These are phyloP conservation scores for Aureobasidium leucospermi DNA, from an alignment of 2,329 filamentous ascomycete genomes.

Conservation along the genomic window DNA sequence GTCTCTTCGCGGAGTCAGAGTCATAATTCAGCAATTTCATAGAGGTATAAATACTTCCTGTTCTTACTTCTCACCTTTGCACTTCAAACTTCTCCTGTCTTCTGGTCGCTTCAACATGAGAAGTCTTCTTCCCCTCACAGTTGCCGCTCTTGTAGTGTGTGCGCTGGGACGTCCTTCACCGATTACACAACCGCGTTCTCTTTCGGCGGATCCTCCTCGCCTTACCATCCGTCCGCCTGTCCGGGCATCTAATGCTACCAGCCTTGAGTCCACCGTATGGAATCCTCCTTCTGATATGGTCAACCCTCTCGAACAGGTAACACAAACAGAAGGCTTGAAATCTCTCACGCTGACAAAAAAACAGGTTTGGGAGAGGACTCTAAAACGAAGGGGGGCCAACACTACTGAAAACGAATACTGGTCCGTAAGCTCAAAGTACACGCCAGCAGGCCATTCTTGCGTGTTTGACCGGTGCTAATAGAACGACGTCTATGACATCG, in stretches of 20 bases:
- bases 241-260: neutral
- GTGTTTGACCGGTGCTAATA: too few species aligned
- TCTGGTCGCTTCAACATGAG: neutral
- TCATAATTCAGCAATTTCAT: too few species aligned
- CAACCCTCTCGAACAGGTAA: conserved; percentile 4
- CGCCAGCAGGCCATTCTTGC: conserved; percentile 3
- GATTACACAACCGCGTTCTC: neutral
- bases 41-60: too few species aligned
- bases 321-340: too few species aligned
- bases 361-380: too few species aligned
- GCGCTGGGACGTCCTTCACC: neutral
- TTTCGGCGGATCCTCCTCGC: conserved; percentile 1
- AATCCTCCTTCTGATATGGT: conserved; percentile 1
- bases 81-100: too few species aligned
- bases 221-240: neutral
- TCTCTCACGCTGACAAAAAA: neutral
- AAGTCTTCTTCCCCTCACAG: neutral
- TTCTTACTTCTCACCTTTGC: too few species aligned
- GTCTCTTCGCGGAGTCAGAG: too few species aligned
- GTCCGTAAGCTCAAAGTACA: neutral
- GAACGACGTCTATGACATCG: too few species aligned
- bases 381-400: neutral
- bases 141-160: neutral
- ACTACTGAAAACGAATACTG: neutral
- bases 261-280: neutral